Conservation (phyloP, 2,329 filamentous ascomycete species). For the Pseudofabraea citricarpa region DNA sequence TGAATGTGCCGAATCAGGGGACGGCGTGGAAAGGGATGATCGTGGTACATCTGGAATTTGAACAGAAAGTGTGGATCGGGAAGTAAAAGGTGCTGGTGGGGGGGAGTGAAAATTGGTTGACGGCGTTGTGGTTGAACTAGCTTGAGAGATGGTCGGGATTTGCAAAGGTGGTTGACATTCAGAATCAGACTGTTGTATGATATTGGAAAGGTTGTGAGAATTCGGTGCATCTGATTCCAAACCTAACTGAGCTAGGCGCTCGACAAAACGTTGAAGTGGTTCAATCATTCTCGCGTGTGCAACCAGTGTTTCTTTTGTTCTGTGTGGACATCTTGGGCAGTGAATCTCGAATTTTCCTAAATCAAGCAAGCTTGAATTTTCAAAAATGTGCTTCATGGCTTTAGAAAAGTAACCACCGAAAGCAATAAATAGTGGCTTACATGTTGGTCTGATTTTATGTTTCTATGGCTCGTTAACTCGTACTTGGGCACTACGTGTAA, state of each 20-base stretch:
- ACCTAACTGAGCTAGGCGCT: not conserved
- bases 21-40: no score
- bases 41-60: no score
- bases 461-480: not conserved
- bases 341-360: not conserved
- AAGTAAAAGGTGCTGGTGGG: no score
- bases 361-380: not conserved
- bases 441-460: not conserved
- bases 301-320: not conserved
- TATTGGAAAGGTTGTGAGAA: not conserved
- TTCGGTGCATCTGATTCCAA: not conserved
- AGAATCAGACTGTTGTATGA: not conserved
- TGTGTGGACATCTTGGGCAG: not conserved
- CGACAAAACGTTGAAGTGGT: not conserved
- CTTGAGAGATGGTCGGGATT: no score
- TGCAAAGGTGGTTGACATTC: no score
- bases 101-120: no score
- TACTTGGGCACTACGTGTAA: slow-evolving; percentile 21
- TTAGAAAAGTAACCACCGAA: not conserved
- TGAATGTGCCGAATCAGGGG: no score
- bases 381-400: not conserved
- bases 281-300: not conserved
- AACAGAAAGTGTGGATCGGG: no score
- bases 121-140: no score
- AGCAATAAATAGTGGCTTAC: not conserved